Base-by-base conservation (phyloP, 2,329 filamentous ascomycete genomes). In the Kalmusia sp. region DNA sequence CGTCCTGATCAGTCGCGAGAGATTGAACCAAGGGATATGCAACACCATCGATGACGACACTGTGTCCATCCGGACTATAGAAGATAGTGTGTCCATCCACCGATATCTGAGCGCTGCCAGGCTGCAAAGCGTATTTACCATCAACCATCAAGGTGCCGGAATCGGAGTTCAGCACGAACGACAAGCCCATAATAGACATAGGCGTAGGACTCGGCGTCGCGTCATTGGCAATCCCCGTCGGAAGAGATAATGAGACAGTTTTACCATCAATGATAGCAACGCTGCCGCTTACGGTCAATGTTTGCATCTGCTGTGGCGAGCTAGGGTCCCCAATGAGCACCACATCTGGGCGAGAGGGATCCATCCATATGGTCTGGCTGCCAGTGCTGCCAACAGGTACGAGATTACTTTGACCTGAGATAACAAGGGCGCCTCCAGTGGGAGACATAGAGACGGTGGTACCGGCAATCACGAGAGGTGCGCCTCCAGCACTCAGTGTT, bases 51-150 rank as follows among this genome's bases (percentile, higher is more conserved):
- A 47, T 30, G 17, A 47, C 44, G 3, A 47, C 15, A 2, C 7
- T 15, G 44, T 47, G 30, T 21, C 44, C 44, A 14, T 14, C 12
- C 7, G 44, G 44, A 34, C 30, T 35, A 27, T 39, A 19, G 33
- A 38, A 39, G 33, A 49, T 22, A 11, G 45, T 49, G 33, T 49
- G 45, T 6, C 45, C 45, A 22, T 49, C 39, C 3, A 49, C 34
- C 8, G 45, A 39, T n/a, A 49, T 49, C 39, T 38, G 33, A n/a
- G 14, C 15, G 9, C 39, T 21, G 6, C 45, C 45, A 3, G 45
- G 45, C 7, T 22, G 33, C 6, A 49, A 12, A 22, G 25, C 39
- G 30, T 39, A 34, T 38, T 27, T 8, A 9, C 30, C 21, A 30
- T 28, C 17, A 8, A 34, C 39, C 21, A 49, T 15, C 3, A 27